These are phyloP conservation scores for Alternaria sp. DNA, from an alignment of 2,329 filamentous ascomycete genomes.

Conservation along the genomic window DNA sequence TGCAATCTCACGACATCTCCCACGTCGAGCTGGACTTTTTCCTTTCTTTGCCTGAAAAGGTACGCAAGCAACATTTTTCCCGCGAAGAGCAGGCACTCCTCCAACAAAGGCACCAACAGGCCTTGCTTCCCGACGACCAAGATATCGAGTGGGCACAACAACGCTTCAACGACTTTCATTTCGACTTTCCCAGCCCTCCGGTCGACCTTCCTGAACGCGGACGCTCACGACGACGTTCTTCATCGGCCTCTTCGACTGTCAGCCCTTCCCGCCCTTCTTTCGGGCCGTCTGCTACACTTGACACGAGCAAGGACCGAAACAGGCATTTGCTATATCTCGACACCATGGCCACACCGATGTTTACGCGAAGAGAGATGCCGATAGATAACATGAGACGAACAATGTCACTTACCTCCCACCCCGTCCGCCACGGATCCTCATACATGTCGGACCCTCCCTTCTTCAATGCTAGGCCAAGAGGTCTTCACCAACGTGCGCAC, in stretches of 20 bases:
- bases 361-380: constrained; percentile 29
- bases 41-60: constrained; percentile 74
- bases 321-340: constrained; percentile 40
- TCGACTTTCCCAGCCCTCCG: constrained; percentile 34
- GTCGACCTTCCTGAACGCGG: constrained; percentile 16
- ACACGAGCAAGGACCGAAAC: constrained; percentile 30
- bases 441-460: constrained; percentile 51
- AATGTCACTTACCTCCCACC: constrained; percentile 74
- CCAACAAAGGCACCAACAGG: constrained; percentile 48
- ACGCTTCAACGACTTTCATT: constrained; percentile 46
- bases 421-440: constrained; percentile 65
- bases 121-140: constrained; percentile 21
- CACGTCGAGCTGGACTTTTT: constrained; percentile 73
- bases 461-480: constrained; percentile 38
- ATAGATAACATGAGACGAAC: constrained; percentile 62
- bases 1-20: constrained; percentile 50
- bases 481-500: constrained; percentile 44
- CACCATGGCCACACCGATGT: constrained; percentile 33
- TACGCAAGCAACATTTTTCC: constrained; percentile 75
- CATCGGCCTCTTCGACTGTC: constrained; percentile 29
- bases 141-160: constrained; percentile 33
- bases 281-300: constrained; percentile 14
- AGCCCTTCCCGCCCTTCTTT: constrained; percentile 30
- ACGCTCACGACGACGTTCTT: constrained; percentile 29
- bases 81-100: constrained; percentile 74